Conservation (phyloP, 345 rosid species). For the Gossypium longicalyx region DNA sequence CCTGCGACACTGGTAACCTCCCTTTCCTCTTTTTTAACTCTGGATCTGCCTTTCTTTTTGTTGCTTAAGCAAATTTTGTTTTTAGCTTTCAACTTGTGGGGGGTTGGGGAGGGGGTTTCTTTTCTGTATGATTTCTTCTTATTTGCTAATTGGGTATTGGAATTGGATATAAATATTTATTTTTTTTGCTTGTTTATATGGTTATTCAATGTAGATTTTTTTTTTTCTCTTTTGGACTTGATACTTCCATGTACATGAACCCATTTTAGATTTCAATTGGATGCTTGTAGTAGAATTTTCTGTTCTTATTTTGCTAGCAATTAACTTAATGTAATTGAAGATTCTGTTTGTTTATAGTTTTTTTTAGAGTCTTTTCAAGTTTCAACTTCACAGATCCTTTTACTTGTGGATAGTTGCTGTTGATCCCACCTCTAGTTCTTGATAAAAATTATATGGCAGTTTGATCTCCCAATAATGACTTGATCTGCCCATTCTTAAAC, state of each 20-base stretch:
- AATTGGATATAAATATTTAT: not conserved
- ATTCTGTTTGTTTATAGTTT: not conserved
- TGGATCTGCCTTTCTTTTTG: not conserved
- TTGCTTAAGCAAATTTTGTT: not conserved
- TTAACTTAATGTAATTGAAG: not conserved
- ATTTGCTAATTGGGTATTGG: no score
- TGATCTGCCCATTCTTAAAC: not conserved
- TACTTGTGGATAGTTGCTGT: not conserved
- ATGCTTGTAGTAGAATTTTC: not conserved
- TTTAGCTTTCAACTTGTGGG: no score
- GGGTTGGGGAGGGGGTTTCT: no score
- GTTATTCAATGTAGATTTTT: not conserved
- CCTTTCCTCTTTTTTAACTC: not conserved
- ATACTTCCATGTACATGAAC: not conserved
- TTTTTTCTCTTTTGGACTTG: no score
- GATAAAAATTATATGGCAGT: not conserved
- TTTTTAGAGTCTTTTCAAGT: not conserved
- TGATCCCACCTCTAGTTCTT: not conserved
- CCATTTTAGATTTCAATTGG: not conserved
- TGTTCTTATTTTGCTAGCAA: not conserved
- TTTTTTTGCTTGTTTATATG: not conserved
- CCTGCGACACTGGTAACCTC: conserved; percentile 35
- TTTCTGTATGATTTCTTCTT: no score
- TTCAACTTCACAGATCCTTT: not conserved
- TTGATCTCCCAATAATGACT: not conserved